phyloP scores from a whole-genome alignment of 352 stramenopile species.

The Thraustochytrium sp. region DNA sequence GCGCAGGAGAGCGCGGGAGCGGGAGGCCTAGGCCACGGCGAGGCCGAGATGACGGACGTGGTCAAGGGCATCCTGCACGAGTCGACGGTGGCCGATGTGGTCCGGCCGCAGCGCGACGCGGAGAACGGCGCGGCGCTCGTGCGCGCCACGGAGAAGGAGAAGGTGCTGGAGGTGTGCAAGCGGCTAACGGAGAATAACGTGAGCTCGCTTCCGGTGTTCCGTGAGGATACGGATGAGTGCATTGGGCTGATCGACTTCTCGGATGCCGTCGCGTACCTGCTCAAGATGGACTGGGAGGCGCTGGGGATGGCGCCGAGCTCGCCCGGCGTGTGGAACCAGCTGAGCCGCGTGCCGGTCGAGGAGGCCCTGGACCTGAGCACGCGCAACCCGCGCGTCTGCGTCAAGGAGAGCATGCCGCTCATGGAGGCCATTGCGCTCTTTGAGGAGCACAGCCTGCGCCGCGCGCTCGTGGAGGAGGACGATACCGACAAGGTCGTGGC shows the following conservation, averaged over 20 bases:
- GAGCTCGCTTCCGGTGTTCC: conserved; percentile 12
- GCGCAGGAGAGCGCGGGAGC: too few relatives aligned
- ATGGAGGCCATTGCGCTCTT: not conserved
- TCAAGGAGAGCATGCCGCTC: not conserved
- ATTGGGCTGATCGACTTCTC: conserved; percentile 27
- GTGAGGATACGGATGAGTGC: not conserved
- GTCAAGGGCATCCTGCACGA: not conserved
- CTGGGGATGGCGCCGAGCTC: not conserved
- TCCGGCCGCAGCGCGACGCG: not conserved
- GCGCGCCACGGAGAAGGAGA: not conserved
- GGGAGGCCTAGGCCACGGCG: too few relatives aligned
- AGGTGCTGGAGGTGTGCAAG: conserved; percentile 17
- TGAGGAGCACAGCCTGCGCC: not conserved
- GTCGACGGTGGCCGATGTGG: not conserved
- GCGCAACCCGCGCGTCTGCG: not conserved
- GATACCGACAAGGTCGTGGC: not conserved
- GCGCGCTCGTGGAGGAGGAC: not conserved
- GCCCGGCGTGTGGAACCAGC: not conserved
- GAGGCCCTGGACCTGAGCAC: conserved; percentile 12
- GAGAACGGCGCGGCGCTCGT: not conserved
- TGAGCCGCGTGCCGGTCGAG: not conserved
- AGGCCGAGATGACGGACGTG: too few relatives aligned
- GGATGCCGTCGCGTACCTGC: conserved; percentile 18
- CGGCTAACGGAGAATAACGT: not conserved
- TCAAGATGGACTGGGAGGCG: conserved; percentile 7